These are phyloP conservation scores for Fraxinus ornus DNA, from an alignment of 305 asterid genomes.

Conservation along the genomic window DNA sequence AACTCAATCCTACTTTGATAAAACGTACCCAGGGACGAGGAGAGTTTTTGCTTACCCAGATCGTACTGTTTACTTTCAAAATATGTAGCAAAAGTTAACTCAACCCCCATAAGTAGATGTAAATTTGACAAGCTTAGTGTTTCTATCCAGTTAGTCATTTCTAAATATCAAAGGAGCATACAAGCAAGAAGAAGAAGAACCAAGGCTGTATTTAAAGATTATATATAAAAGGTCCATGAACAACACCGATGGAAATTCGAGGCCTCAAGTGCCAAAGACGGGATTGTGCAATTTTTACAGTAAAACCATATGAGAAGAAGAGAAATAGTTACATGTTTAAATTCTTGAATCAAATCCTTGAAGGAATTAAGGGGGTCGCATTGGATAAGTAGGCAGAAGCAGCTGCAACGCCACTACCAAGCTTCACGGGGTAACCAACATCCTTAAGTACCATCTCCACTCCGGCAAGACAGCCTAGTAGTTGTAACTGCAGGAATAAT, in stretches of 20 bases:
- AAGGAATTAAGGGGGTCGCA: slow-evolving; percentile 84
- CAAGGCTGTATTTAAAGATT: neutral
- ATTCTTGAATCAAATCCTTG: slow-evolving; percentile 65
- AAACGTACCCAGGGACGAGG: neutral
- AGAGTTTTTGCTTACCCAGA: neutral
- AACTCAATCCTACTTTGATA: neutral
- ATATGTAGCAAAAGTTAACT: neutral
- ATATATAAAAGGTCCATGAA: slow-evolving; percentile 33
- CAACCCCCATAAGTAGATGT: neutral
- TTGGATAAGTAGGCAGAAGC: slow-evolving; percentile 87
- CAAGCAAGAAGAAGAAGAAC: neutral
- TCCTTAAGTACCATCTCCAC: slow-evolving; percentile 98
- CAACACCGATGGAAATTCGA: slow-evolving; percentile 31
- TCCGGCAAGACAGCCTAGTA: slow-evolving; percentile 95
- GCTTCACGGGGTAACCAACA: slow-evolving; percentile 85
- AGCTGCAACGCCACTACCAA: slow-evolving; percentile 92
- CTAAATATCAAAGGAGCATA: neutral
- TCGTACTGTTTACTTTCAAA: neutral
- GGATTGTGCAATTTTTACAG: slow-evolving; percentile 50
- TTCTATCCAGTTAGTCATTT: neutral
- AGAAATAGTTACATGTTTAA: slow-evolving; percentile 20
- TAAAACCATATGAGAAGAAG: slow-evolving; percentile 29
- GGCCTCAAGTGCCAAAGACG: slow-evolving; percentile 21
- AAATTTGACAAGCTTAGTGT: neutral
- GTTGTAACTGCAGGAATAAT: slow-evolving; percentile 61